Percentiles rank a stretch among this genome's conserved stretches.
Evolutionary conservation across 1,284 basidiomycete species (phyloP).

Genomic region (Ceratorhiza oryzae-sativae): DNA sequence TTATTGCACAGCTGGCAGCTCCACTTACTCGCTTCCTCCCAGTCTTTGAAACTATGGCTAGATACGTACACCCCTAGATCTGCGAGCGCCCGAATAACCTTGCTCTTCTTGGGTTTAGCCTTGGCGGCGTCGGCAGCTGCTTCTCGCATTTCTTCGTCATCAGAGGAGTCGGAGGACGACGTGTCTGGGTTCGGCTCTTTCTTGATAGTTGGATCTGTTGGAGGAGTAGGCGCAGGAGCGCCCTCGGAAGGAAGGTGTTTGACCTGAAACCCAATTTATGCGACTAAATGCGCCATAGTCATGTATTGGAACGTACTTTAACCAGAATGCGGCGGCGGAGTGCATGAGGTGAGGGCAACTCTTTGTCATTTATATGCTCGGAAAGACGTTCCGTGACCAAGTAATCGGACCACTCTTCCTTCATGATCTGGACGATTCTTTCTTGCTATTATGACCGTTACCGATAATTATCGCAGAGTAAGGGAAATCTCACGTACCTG

Average conservation of each 20-base stretch:
- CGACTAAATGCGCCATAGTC: not conserved
- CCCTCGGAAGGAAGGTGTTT: slow-evolving; percentile 10
- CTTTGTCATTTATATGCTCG: slow-evolving; percentile 23
- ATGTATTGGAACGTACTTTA: not conserved
- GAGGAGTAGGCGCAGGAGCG: not conserved
- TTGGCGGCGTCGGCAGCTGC: slow-evolving; percentile 26
- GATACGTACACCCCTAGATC: slow-evolving; percentile 33
- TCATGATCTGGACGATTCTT: slow-evolving; percentile 31
- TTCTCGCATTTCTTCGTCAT: slow-evolving; percentile 28
- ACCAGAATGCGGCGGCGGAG: slow-evolving; percentile 29
- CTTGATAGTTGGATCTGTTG: slow-evolving; percentile 3
- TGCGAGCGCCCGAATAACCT: slow-evolving; percentile 23
- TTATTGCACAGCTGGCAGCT: not conserved
- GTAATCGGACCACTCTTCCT: slow-evolving; percentile 24
- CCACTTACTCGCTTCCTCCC: slow-evolving; percentile 20
- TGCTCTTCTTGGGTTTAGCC: slow-evolving; percentile 33
- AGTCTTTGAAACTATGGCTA: slow-evolving; percentile 31
- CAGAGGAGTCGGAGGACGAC: slow-evolving; percentile 9
- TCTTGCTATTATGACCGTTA: slow-evolving; percentile 29
- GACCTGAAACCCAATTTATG: not conserved
- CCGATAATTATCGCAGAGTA: not conserved
- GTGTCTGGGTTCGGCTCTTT: not conserved
- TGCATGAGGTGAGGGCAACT: slow-evolving; percentile 28
- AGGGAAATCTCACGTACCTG: slow-evolving; percentile 6
- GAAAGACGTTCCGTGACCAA: slow-evolving; percentile 33